phyloP scores from a whole-genome alignment of 2,329 filamentous ascomycete species.

The Aspergillus awamori region DNA sequence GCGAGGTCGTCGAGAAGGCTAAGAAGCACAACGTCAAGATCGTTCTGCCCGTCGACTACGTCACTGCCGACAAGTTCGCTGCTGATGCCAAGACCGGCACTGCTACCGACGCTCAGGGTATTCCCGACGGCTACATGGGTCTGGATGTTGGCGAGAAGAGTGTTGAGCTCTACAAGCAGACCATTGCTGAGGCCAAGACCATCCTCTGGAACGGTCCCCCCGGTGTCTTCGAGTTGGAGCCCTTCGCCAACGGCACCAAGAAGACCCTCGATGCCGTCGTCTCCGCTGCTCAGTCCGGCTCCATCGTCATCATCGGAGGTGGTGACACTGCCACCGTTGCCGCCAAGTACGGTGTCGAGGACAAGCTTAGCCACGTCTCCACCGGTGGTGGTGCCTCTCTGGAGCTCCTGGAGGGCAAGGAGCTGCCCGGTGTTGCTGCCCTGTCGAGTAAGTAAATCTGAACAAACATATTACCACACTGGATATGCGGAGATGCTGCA shows the following conservation, averaged over 20 bases:
- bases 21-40: conserved; percentile 96
- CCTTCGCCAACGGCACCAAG: conserved; percentile 92
- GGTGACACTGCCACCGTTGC: conserved; percentile 98
- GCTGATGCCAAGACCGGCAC: conserved; percentile 78
- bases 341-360: conserved; percentile 93
- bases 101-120: conserved; percentile 84
- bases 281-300: conserved; percentile 74
- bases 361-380: conserved; percentile 97
- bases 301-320: conserved; percentile 98
- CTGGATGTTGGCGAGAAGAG: conserved; percentile 92
- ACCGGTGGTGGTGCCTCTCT: conserved; percentile 94
- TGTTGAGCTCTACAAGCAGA: conserved; percentile 81
- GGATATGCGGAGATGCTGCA: not conserved
- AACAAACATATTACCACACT: not conserved
- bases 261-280: conserved; percentile 87
- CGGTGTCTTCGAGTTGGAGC: conserved; percentile 96
- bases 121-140: conserved; percentile 97
- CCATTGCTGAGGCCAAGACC: conserved; percentile 86
- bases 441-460: conserved; percentile 71
- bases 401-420: conserved; percentile 97
- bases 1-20: conserved; percentile 86
- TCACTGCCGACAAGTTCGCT: conserved; percentile 93
- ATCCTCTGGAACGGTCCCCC: conserved; percentile 99
- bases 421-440: conserved; percentile 87
- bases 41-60: conserved; percentile 90